Evolutionary conservation across 208 protist species (phyloP).

Genomic region (Acanthamoeba lenticulata): DNA sequence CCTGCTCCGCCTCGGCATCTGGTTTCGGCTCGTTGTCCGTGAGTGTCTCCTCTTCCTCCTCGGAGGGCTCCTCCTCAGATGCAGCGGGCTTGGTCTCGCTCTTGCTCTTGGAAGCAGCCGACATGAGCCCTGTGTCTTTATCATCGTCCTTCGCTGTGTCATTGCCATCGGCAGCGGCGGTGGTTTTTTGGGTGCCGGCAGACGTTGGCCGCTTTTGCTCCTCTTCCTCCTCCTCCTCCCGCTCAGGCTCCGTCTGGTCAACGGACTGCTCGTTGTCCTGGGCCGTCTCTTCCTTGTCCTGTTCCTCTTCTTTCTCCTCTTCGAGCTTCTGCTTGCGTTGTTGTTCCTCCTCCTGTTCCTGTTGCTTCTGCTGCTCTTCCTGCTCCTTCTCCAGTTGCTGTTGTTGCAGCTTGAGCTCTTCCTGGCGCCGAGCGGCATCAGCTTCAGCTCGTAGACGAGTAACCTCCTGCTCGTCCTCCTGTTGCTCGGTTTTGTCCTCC

Average conservation of each 20-base stretch:
- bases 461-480: too few relatives aligned
- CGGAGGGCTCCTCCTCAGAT: background rate
- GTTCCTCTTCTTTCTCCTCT: background rate
- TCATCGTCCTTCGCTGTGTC: too few relatives aligned
- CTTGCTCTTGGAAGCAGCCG: background rate
- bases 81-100: background rate
- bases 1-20: background rate
- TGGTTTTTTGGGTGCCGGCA: too few relatives aligned
- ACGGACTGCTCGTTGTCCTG: background rate
- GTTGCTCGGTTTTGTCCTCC: background rate
- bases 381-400: background rate
- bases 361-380: background rate
- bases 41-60: background rate
- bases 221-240: background rate
- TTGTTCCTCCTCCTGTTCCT: background rate
- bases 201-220: too few relatives aligned
- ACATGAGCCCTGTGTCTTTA: too few relatives aligned
- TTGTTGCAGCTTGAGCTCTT: background rate
- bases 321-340: background rate
- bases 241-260: background rate
- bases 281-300: background rate
- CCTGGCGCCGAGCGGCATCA: too few relatives aligned
- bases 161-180: too few relatives aligned
- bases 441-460: too few relatives aligned
- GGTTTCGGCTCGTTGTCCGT: background rate